A percentile compares a stretch with the other conserved stretches of the same genome.
These are phyloP conservation scores for Aspergillus fumigatiaffinis DNA, from an alignment of 2,329 filamentous ascomycete species.

Conservation along the genomic window DNA sequence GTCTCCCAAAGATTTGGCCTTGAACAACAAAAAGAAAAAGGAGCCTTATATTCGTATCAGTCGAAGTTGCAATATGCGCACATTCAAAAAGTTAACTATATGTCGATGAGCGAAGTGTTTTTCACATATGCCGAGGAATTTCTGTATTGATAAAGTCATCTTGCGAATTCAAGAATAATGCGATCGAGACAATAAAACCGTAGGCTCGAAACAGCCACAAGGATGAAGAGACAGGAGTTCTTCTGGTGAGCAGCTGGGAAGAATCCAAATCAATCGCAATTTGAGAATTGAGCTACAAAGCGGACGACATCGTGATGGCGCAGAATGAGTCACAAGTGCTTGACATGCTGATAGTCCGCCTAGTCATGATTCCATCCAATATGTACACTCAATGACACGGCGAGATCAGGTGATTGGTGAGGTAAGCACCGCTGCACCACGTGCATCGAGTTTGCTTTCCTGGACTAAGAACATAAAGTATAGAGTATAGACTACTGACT, in stretches of 20 bases:
- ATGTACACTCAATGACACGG: not conserved
- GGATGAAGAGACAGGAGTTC: not conserved
- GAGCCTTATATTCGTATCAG: slow-evolving; percentile 5
- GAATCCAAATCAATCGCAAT: not conserved
- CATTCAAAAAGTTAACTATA: slow-evolving; percentile 1
- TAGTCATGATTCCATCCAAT: not conserved
- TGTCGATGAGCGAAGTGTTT: slow-evolving; percentile 3
- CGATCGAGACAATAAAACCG: not conserved
- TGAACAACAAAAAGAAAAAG: not conserved
- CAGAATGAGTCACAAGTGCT: slow-evolving; percentile 2
- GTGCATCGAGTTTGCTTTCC: not conserved
- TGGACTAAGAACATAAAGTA: not conserved
- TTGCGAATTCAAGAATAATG: slow-evolving; percentile 8
- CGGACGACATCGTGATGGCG: not conserved
- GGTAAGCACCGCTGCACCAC: slow-evolving; percentile 3
- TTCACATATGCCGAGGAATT: slow-evolving; percentile 5
- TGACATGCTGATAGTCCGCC: not conserved
- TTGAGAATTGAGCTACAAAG: not conserved
- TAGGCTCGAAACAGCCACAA: not conserved
- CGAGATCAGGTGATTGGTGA: slow-evolving; percentile 10
- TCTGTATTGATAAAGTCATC: slow-evolving; percentile 16
- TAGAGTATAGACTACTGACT: no score
- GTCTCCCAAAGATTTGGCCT: not conserved
- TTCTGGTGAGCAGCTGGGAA: not conserved
- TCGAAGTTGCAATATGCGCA: slow-evolving; percentile 3